A percentile compares a stretch with the other conserved stretches of the same genome.
Evolutionary conservation across 2,329 filamentous ascomycete species (phyloP).

Genomic region (Arachnomyces sp.): DNA sequence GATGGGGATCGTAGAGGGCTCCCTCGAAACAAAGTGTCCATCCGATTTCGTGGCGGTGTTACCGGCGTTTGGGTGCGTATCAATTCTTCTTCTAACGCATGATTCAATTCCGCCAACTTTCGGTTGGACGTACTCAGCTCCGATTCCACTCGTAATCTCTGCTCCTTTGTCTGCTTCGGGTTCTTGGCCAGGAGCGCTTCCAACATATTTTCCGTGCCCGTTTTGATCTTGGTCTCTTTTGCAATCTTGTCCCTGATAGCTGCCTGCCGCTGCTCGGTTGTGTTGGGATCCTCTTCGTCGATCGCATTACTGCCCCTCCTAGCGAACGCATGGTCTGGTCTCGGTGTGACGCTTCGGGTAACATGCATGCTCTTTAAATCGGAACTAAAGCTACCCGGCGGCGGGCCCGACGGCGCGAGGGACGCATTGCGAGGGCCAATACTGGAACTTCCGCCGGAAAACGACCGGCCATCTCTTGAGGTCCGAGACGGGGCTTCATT

Average conservation of each 20-base stretch:
- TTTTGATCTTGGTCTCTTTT: conserved; percentile 95
- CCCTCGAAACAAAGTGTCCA: conserved; percentile 52
- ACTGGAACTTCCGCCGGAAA: conserved; percentile 51
- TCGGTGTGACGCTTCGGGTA: conserved; percentile 54
- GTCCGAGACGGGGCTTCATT: conserved; percentile 24
- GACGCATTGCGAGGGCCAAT: conserved; percentile 62
- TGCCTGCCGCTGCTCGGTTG: conserved; percentile 65
- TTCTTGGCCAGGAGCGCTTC: conserved; percentile 93
- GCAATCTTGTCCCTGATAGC: conserved; percentile 77
- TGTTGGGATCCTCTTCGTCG: conserved; percentile 55
- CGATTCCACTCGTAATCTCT: conserved; percentile 69
- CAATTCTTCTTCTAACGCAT: conserved; percentile 54
- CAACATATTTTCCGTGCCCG: conserved; percentile 93
- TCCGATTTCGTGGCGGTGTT: conserved; percentile 39
- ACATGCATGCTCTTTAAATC: conserved; percentile 66
- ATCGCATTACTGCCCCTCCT: conserved; percentile 36
- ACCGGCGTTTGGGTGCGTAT: conserved; percentile 49
- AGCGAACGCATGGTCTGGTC: conserved; percentile 51
- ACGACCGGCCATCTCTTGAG: conserved; percentile 42
- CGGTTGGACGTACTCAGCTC: conserved; percentile 85
- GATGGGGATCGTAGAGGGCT: conserved; percentile 49
- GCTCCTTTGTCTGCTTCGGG: conserved; percentile 87
- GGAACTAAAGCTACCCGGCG: conserved; percentile 79
- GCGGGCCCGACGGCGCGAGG: conserved; percentile 64
- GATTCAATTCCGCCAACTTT: conserved; percentile 54